Conservation (phyloP, 225 moss, liverwort and hornwort genomes). For the Straminergon stramineum region DNA sequence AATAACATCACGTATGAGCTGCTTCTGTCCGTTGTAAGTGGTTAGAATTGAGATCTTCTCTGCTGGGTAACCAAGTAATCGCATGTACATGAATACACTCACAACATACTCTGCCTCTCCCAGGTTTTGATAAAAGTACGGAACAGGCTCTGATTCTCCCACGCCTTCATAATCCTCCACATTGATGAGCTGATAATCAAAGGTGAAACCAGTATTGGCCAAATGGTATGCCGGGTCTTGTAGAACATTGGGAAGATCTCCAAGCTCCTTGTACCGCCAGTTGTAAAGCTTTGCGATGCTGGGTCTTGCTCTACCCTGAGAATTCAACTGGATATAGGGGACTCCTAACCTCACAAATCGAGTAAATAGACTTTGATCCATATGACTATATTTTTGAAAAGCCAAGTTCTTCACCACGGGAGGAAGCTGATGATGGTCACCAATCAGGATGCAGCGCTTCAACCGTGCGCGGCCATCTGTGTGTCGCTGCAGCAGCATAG, state of each 20-base stretch:
- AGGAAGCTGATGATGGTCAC: slow-evolving; percentile 98
- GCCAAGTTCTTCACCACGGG: slow-evolving; percentile 99
- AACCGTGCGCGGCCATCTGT: slow-evolving; percentile 80
- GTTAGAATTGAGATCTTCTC: slow-evolving; percentile 86
- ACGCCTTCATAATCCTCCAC: slow-evolving; percentile 86
- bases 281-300: slow-evolving; percentile 95
- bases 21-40: slow-evolving; percentile 98
- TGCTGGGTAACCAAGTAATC: slow-evolving; percentile 88
- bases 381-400: slow-evolving; percentile 94
- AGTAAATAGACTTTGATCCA: slow-evolving; percentile 98
- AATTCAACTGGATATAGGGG: slow-evolving; percentile 90
- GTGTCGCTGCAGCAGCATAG: slow-evolving; percentile 93
- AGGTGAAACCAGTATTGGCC: slow-evolving; percentile 77
- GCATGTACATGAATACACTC: slow-evolving; percentile 95
- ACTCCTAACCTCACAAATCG: slow-evolving; percentile 94
- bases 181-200: slow-evolving; percentile 91
- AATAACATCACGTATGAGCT: slow-evolving; percentile 92
- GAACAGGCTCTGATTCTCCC: slow-evolving; percentile 92
- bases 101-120: slow-evolving; percentile 98
- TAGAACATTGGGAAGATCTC: slow-evolving; percentile 77
- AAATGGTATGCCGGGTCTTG: slow-evolving; percentile 64
- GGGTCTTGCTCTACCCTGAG: slow-evolving; percentile 97
- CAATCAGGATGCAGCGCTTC: slow-evolving; percentile 95
- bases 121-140: slow-evolving; percentile 91
- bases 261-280: slow-evolving; percentile 90